Base-by-base conservation (phyloP, 2,329 filamentous ascomycete species). In the Penicillium brasilianum region DNA sequence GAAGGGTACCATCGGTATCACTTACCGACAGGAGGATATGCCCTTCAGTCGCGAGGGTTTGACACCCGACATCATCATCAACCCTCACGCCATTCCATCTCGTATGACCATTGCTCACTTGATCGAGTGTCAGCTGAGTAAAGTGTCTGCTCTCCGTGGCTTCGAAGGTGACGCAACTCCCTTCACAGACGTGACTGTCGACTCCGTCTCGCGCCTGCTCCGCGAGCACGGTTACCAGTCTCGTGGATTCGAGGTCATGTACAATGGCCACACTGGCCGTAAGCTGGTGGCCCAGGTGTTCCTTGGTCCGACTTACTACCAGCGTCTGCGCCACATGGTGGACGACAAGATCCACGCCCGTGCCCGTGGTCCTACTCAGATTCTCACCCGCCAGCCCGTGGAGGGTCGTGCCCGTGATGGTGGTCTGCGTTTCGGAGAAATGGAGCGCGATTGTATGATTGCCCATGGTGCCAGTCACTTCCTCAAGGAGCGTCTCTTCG, bases 401-500 rank as follows among this genome's bases (percentile, higher is more conserved):
- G 95, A 99, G 81, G 95, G 95, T 90, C 91, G 96, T 87, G 95
- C 95, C 3, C 85, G 96, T 80, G 96, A 99, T 76, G 95, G 95
- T 85, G 95, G 95, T 83, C 86, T 99, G 48, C 94, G 96, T 76
- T 99, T 99, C 87, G 95, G 95, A 88, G 95, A 99, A 84, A 99
- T 99, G 95, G 96, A 99, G 81, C 94, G 96, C 82, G 96, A 99
- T 87, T 99, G 95, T 78, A 99, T 99, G 95, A 99, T 99, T 83
- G 93, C 96, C n/a, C 96, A 99, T 77, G 95, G 95, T 76, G 95
- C 96, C 3, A 94, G 92, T 57, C 90, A 93, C 1, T 99, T 99
- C 86, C 81, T 99, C 74, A 99, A 99, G 82, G 95, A 99, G 83
- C 88, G 95, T 72, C 81, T 99, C 60, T 97, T 99, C 73, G 94